phyloP scores from a whole-genome alignment of 2,329 filamentous ascomycete species.

The Aspergillus sergii region DNA sequence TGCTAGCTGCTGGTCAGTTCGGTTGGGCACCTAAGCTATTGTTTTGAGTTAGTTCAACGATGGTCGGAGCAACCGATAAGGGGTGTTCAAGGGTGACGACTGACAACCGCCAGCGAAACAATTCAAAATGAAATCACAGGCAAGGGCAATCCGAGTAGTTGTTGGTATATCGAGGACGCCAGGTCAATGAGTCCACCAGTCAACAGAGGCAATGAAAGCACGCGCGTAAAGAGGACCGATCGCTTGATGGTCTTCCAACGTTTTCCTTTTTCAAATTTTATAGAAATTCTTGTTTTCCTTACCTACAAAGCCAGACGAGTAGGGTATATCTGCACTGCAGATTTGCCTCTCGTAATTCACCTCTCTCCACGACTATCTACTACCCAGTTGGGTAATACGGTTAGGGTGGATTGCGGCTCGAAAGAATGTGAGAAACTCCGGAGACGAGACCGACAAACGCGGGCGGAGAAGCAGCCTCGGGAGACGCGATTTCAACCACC shows the following conservation, averaged over 20 bases:
- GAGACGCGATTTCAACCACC: conserved; percentile 21
- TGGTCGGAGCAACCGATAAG: conserved; percentile 21
- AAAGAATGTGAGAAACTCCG: conserved; percentile 26
- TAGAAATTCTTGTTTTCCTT: conserved; percentile 7
- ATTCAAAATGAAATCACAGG: conserved; percentile 20
- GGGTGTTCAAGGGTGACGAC: conserved; percentile 15
- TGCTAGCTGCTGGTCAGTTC: conserved; percentile 15
- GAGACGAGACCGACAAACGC: conserved; percentile 23
- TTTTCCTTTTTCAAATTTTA: conserved; percentile 18
- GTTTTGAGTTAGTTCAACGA: conserved; percentile 19
- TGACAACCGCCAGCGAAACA: conserved; percentile 13
- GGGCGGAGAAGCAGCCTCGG: conserved; percentile 25
- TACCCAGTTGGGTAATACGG: conserved; percentile 25
- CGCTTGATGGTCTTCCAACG: conserved; percentile 6
- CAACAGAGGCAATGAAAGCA: conserved; percentile 15
- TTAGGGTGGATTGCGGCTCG: conserved; percentile 23
- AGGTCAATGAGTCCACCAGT: conserved; percentile 23
- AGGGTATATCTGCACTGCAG: conserved; percentile 36
- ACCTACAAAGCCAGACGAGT: conserved; percentile 20
- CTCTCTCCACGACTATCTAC: conserved; percentile 27
- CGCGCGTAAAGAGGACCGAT: conserved; percentile 4
- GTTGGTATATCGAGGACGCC: conserved; percentile 23
- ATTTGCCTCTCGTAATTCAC: conserved; percentile 22
- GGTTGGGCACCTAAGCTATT: conserved; percentile 22
- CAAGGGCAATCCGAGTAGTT: conserved; percentile 11